phyloP scores from a whole-genome alignment of 1,284 basidiomycete species.

The Microstroma glucosiphilum region DNA sequence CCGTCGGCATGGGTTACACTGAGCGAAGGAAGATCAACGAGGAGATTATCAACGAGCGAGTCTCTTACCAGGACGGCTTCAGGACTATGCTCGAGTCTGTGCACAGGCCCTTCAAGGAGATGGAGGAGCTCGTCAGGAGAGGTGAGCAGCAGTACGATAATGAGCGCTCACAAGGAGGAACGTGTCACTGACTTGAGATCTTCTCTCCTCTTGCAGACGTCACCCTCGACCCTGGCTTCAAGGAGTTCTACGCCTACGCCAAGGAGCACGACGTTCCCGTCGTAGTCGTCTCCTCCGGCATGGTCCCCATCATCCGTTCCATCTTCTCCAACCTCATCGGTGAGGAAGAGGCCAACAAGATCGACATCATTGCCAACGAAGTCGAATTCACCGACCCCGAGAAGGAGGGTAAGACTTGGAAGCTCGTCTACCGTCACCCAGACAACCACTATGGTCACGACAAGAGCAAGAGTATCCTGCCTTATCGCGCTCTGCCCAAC shows the following conservation, averaged over 20 bases:
- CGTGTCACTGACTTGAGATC: neutral
- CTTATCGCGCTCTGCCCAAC: constrained; percentile 45
- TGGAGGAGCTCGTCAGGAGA: constrained; percentile 45
- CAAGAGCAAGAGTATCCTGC: constrained; percentile 46
- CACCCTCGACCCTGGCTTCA: constrained; percentile 49
- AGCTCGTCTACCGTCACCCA: constrained; percentile 48
- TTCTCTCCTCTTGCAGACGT: constrained; percentile 22
- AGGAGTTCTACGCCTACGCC: constrained; percentile 48
- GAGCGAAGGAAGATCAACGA: constrained; percentile 50
- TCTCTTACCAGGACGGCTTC: constrained; percentile 48
- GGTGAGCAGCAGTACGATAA: neutral
- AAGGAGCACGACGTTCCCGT: constrained; percentile 48
- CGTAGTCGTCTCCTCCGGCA: constrained; percentile 48
- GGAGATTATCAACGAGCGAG: constrained; percentile 43
- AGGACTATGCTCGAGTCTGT: constrained; percentile 47
- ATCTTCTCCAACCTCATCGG: constrained; percentile 49
- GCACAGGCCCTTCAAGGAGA: constrained; percentile 41
- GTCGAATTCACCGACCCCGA: constrained; percentile 49
- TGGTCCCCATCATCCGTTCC: constrained; percentile 48
- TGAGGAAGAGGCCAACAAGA: constrained; percentile 46
- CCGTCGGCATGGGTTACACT: constrained; percentile 47
- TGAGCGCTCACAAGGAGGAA: neutral
- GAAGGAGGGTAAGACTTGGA: constrained; percentile 43
- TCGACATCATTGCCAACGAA: constrained; percentile 49
- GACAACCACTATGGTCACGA: constrained; percentile 48